Evolutionary conservation across 257 asterid genomes (phyloP).

Genomic region (Plantago major): DNA sequence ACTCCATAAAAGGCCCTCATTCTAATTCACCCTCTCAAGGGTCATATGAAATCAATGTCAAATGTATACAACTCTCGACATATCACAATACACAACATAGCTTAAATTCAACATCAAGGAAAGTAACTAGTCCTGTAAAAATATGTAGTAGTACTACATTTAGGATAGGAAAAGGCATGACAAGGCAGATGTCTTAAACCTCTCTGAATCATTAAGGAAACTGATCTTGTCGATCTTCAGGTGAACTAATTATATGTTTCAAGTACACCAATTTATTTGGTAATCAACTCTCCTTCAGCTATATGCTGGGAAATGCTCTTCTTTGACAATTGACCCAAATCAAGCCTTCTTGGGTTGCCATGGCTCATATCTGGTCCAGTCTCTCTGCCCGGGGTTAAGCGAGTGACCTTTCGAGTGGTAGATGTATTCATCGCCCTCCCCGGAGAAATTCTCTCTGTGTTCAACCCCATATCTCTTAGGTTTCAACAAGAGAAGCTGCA

Average conservation of each 20-base stretch:
- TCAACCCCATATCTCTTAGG: conserved; percentile 88
- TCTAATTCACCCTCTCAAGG: no score
- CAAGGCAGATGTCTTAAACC: conserved; percentile 4
- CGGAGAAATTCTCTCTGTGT: conserved; percentile 89
- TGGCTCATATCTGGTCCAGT: conserved; percentile 88
- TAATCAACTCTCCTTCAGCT: conserved; percentile 22
- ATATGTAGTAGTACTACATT: not conserved
- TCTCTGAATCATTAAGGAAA: not conserved
- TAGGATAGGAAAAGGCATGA: not conserved
- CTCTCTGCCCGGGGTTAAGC: conserved; percentile 92
- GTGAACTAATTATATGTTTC: conserved; percentile 9
- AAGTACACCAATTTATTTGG: conserved; percentile 33
- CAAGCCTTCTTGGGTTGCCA: conserved; percentile 80
- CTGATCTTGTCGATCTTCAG: conserved; percentile 5
- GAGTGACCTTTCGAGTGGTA: conserved; percentile 96
- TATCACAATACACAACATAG: no score
- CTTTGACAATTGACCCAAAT: conserved; percentile 25
- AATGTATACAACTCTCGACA: no score
- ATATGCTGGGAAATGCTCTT: conserved; percentile 13
- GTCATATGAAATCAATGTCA: no score
- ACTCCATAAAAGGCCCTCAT: no score
- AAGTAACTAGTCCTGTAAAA: conserved; percentile 8
- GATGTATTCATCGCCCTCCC: conserved; percentile 95
- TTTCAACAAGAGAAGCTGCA: conserved; percentile 86
- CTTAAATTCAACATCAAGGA: no score